These are phyloP conservation scores for Primulina huaijiensis DNA, from an alignment of 257 asterid species.

Conservation along the genomic window DNA sequence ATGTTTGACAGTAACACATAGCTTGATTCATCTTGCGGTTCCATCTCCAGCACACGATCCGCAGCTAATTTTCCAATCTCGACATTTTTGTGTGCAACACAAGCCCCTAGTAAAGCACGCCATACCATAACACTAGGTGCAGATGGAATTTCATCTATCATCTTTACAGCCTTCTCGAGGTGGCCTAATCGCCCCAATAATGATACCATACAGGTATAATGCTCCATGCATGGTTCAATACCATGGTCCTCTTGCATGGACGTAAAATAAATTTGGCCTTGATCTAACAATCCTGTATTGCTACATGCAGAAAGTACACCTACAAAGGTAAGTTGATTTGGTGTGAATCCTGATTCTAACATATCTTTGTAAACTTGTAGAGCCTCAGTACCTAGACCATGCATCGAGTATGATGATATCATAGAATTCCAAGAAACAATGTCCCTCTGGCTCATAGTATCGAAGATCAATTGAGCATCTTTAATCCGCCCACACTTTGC, in stretches of 20 bases:
- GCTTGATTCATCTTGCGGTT: too few species aligned
- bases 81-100: too few species aligned
- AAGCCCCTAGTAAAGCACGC: slow-evolving; percentile 65
- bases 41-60: too few species aligned
- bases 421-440: slow-evolving; percentile 83
- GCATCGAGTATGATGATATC: slow-evolving; percentile 89
- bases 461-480: slow-evolving; percentile 72
- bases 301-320: slow-evolving; percentile 93
- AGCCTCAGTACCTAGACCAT: slow-evolving; percentile 81
- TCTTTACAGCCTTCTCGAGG: slow-evolving; percentile 63
- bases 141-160: slow-evolving; percentile 62
- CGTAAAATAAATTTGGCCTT: slow-evolving; percentile 58
- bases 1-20: too few species aligned
- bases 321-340: slow-evolving; percentile 71
- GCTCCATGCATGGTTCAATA: slow-evolving; percentile 79
- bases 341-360: slow-evolving; percentile 51
- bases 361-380: slow-evolving; percentile 56
- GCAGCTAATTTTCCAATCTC: too few species aligned
- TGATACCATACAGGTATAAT: slow-evolving; percentile 89
- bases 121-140: slow-evolving; percentile 91
- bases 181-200: slow-evolving; percentile 81
- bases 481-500: slow-evolving; percentile 79
- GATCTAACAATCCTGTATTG: slow-evolving; percentile 76
- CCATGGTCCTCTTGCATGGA: slow-evolving; percentile 60
- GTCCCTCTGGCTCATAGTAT: slow-evolving; percentile 46